Evolutionary conservation across 2,329 filamentous ascomycete genomes (phyloP).

Genomic region (Penicillium sp.): DNA sequence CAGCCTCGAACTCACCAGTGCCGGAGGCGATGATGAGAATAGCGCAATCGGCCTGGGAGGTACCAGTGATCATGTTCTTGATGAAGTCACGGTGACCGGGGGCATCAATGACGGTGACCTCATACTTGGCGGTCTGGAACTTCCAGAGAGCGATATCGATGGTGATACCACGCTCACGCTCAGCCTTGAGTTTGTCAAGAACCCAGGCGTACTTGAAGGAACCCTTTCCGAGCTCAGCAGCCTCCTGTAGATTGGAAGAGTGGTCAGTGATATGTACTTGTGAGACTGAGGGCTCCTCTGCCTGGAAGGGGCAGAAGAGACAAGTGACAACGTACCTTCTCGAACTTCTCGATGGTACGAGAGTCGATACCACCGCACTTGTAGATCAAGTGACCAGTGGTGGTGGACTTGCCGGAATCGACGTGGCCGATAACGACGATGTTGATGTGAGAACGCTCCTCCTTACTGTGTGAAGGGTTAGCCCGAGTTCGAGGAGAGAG

Average conservation of each 20-base stretch:
- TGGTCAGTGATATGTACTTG: slow-evolving; percentile 15
- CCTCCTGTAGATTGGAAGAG: slow-evolving; percentile 64
- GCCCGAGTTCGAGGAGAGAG: slow-evolving; percentile 3
- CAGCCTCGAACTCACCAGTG: slow-evolving; percentile 99
- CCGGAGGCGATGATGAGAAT: slow-evolving; percentile 99
- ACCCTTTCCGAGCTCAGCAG: slow-evolving; percentile 98
- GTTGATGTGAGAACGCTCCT: slow-evolving; percentile 95
- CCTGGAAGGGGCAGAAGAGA: too few relatives aligned
- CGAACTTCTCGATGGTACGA: slow-evolving; percentile 99
- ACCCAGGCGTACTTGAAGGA: slow-evolving; percentile 99
- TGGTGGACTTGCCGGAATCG: slow-evolving; percentile 99
- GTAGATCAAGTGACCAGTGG: slow-evolving; percentile 97
- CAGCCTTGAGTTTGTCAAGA: slow-evolving; percentile 99
- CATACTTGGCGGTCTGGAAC: slow-evolving; percentile 98
- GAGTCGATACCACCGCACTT: slow-evolving; percentile 99
- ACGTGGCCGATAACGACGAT: slow-evolving; percentile 99
- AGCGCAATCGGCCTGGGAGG: slow-evolving; percentile 99
- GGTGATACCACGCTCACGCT: slow-evolving; percentile 99
- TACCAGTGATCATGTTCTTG: slow-evolving; percentile 99
- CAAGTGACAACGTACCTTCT: slow-evolving; percentile 76
- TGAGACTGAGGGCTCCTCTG: not conserved
- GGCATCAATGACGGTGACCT: slow-evolving; percentile 97
- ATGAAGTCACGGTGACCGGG: slow-evolving; percentile 99
- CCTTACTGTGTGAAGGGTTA: slow-evolving; percentile 64
- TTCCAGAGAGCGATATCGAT: slow-evolving; percentile 99